Percentiles rank a stretch among this genome's conserved stretches.
Evolutionary conservation across 179 eudicot genomes (phyloP).

Genomic region (Sideroxylon spinosum): DNA sequence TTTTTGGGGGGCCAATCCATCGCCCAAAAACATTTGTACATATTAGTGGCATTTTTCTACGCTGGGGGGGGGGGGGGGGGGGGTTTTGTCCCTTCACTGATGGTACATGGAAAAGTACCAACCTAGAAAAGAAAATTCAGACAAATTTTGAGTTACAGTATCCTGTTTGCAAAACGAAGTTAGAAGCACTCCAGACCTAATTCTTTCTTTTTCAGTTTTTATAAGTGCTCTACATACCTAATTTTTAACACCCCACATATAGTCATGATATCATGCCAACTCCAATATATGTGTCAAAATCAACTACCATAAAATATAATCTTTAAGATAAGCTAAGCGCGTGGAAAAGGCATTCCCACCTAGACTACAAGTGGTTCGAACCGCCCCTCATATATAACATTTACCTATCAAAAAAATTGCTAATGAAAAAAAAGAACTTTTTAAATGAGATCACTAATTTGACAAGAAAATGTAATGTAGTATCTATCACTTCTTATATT

Average conservation of each 20-base stretch:
- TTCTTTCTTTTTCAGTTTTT: too few relatives aligned
- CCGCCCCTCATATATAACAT: too few relatives aligned
- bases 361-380: too few relatives aligned
- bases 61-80: too few relatives aligned
- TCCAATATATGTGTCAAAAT: neutral
- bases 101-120: too few relatives aligned
- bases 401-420: too few relatives aligned
- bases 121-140: too few relatives aligned
- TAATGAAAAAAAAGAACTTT: neutral
- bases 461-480: neutral
- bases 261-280: slow-evolving; percentile 7
- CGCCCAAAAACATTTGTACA: too few relatives aligned
- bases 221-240: neutral
- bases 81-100: too few relatives aligned
- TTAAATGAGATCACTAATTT: neutral
- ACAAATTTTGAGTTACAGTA: neutral
- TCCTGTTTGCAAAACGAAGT: neutral
- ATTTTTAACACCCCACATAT: neutral
- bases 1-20: too few relatives aligned
- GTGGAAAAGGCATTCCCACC: too few relatives aligned
- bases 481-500: neutral
- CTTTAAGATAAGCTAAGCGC: neutral
- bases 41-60: too few relatives aligned
- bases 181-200: neutral
- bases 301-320: neutral